Evolutionary conservation across 192 early-diverging fungal genomes (phyloP).

Genomic region (Entomortierella chlamydospora): DNA sequence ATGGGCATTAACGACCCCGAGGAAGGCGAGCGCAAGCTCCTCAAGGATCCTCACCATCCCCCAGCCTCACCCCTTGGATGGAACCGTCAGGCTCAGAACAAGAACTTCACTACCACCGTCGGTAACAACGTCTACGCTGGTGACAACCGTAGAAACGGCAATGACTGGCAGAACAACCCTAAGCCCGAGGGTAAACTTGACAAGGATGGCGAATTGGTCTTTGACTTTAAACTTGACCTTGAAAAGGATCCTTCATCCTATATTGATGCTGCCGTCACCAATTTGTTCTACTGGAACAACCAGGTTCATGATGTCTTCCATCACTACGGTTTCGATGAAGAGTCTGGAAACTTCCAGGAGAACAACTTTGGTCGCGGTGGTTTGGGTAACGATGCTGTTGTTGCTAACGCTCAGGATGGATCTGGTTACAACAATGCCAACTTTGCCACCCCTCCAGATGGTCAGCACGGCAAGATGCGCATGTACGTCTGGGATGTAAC

Average conservation of each 20-base stretch:
- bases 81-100: slow-evolving; percentile 72
- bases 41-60: slow-evolving; percentile 64
- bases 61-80: slow-evolving; percentile 79
- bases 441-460: slow-evolving; percentile 96
- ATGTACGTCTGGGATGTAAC: slow-evolving; percentile 95
- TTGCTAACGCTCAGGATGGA: slow-evolving; percentile 93
- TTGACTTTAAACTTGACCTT: slow-evolving; percentile 84
- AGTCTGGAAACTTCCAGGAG: slow-evolving; percentile 95
- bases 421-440: slow-evolving; percentile 94
- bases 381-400: slow-evolving; percentile 81
- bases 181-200: slow-evolving; percentile 75
- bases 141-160: slow-evolving; percentile 79
- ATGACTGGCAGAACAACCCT: slow-evolving; percentile 79
- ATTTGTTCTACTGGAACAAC: slow-evolving; percentile 96
- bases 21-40: slow-evolving; percentile 69
- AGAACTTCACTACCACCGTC: slow-evolving; percentile 74
- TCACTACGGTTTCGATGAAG: slow-evolving; percentile 92
- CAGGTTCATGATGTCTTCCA: slow-evolving; percentile 90
- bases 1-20: slow-evolving; percentile 83
- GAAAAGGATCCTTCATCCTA: slow-evolving; percentile 74
- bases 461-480: slow-evolving; percentile 90
- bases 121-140: slow-evolving; percentile 97
- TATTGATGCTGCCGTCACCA: slow-evolving; percentile 83
- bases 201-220: slow-evolving; percentile 61
- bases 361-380: slow-evolving; percentile 85